Base-by-base conservation (phyloP, 2,329 filamentous ascomycete genomes). In the Colletotrichum sp. region DNA sequence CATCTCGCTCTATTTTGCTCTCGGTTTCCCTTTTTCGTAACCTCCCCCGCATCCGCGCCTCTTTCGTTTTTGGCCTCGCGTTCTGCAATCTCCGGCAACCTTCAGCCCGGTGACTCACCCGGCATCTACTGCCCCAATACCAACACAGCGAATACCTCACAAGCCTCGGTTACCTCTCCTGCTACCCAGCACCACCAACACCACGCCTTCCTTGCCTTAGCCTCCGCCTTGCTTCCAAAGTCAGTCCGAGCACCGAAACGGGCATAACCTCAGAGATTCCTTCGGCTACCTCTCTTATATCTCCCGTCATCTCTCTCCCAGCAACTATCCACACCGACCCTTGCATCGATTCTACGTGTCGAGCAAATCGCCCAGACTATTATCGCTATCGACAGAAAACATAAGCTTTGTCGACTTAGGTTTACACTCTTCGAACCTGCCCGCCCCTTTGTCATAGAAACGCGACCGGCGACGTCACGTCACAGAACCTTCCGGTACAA, bases 31-130 rank as follows among this genome's bases (percentile, higher is more conserved):
- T 39, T 16, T 15, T 44, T 64, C n/a, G 12, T 64, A 39, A 28
- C 44, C 44, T 57, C 28, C 44, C 44, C 44, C 44, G 24, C 4
- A 26, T 63, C 26, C 64, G 24, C 34, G 36, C 36, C 39, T 28
- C 49, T 34, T 28, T 49, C 44, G 44, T 49, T 49, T 44, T 44
- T 44, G 39, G 10, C 30, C 49, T 13, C 67, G 10, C 24, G 24
- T n/a, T 59, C 55, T 15, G n/a, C 34, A 36, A 30, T 8, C 30
- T 26, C 60, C 44, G 55, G 52, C 24, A 28, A 26, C 28, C 36
- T 32, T 55, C 21, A 28, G 69, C 28, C 62, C 39, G 69, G 73
- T 72, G 73, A 75, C 73, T 75, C 73, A 75, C 73, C 63, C 69
- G 73, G 69, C 63, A 63, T 63, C 55, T 72, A 63, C 63, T 70